Evolutionary conservation across 129 eudicot genomes (phyloP).

Genomic region (Pseudognaphalium luteoalbum): DNA sequence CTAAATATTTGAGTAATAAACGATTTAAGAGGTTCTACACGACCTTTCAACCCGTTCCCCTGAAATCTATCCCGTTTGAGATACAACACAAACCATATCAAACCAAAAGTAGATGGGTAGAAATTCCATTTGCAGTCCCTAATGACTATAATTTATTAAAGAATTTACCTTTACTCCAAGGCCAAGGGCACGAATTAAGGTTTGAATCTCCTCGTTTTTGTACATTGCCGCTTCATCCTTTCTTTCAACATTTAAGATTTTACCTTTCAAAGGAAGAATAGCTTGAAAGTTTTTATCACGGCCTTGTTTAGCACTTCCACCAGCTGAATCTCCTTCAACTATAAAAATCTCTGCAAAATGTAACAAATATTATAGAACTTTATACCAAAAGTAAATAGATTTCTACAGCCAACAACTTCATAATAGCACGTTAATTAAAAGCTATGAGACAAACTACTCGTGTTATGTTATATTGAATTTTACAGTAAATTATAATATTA

Average conservation of each 20-base stretch:
- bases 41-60: neutral
- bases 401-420: neutral
- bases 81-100: neutral
- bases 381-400: neutral
- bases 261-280: slow-evolving; percentile 91
- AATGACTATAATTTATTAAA: neutral
- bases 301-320: slow-evolving; percentile 99
- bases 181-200: slow-evolving; percentile 86
- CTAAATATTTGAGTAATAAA: neutral
- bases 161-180: slow-evolving; percentile 89
- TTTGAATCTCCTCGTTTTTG: slow-evolving; percentile 91
- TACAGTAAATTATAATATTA: neutral
- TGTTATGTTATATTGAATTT: neutral
- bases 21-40: neutral
- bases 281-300: slow-evolving; percentile 99
- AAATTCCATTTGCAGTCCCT: neutral
- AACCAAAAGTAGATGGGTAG: neutral
- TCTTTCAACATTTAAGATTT: slow-evolving; percentile 86
- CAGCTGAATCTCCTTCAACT: slow-evolving; percentile 99
- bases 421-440: neutral
- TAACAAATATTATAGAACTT: neutral
- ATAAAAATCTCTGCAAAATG: slow-evolving; percentile 79
- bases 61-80: neutral
- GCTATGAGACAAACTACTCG: neutral
- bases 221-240: slow-evolving; percentile 97